phyloP scores from a whole-genome alignment of 441 rosid species.

The Rhodomyrtus psidioides region DNA sequence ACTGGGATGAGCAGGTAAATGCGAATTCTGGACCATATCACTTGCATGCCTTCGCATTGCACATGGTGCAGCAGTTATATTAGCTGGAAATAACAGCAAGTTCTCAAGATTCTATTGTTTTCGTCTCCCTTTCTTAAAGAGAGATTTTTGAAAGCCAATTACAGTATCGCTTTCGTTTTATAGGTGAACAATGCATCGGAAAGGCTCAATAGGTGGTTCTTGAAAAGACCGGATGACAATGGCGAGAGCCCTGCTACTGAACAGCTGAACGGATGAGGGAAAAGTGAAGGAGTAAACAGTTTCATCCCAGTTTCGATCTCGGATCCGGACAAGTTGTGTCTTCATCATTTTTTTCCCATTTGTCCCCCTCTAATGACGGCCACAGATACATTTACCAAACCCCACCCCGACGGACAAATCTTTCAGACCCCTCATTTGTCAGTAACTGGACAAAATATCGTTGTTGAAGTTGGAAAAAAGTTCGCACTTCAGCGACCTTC shows the following conservation, averaged over 20 bases:
- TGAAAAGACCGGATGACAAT: constrained; percentile 9
- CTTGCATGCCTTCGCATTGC: neutral
- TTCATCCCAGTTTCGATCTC: neutral
- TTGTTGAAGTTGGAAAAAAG: neutral
- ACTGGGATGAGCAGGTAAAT: constrained; percentile 18
- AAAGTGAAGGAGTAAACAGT: neutral
- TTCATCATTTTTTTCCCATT: neutral
- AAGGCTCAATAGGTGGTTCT: constrained; percentile 17
- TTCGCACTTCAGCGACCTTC: neutral
- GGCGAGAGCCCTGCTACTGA: neutral
- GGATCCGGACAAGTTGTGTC: neutral
- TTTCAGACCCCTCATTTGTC: neutral
- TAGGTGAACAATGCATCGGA: constrained; percentile 34
- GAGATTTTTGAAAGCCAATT: neutral
- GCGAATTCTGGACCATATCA: neutral
- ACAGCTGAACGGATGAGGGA: neutral
- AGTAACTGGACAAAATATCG: neutral
- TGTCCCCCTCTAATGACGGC: neutral
- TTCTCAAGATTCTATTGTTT: neutral
- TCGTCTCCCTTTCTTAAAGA: neutral
- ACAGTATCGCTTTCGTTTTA: neutral
- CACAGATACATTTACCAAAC: neutral
- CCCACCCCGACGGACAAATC: neutral
- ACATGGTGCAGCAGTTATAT: neutral
- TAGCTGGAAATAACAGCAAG: neutral